Percentiles rank a stretch among this genome's conserved stretches.
phyloP scores from a whole-genome alignment of 2,329 filamentous ascomycete species.

The Aspergillus fijiensis region DNA sequence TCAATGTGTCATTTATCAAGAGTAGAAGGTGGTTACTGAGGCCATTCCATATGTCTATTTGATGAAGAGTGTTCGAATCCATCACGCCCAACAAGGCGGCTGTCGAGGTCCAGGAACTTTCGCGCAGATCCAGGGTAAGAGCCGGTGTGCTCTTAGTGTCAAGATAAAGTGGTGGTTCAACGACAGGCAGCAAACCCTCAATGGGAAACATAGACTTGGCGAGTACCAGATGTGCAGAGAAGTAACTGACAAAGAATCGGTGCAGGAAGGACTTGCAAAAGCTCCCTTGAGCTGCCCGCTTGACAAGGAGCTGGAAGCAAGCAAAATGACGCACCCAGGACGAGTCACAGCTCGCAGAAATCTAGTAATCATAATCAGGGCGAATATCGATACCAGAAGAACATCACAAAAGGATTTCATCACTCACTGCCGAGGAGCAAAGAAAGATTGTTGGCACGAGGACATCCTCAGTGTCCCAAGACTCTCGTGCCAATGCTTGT shows the following conservation, averaged over 20 bases:
- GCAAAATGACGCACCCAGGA: slow-evolving; percentile 7
- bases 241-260: slow-evolving; percentile 1
- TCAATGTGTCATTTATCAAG: slow-evolving; percentile 3
- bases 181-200: not conserved
- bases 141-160: too few relatives aligned
- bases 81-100: not conserved
- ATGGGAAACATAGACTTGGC: slow-evolving; percentile 2
- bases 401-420: too few relatives aligned
- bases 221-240: not conserved
- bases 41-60: slow-evolving; percentile 3
- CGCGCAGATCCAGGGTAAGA: not conserved
- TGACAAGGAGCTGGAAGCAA: slow-evolving; percentile 8
- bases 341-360: slow-evolving; percentile 7
- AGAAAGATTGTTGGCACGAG: slow-evolving; percentile 8
- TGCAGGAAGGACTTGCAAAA: not conserved
- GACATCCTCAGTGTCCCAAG: slow-evolving; percentile 4
- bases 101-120: not conserved
- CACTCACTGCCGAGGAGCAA: slow-evolving; percentile 6
- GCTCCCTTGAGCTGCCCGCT: not conserved
- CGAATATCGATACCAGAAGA: not conserved
- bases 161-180: not conserved
- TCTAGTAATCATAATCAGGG: not conserved
- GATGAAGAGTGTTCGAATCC: not conserved
- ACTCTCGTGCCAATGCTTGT: not conserved
- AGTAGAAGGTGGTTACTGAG: slow-evolving; percentile 1